Percentiles rank a stretch among this genome's conserved stretches.
Evolutionary conservation across 1,139 yeast genomes (phyloP).

Genomic region (Hyphopichia pseudoburtonii): DNA sequence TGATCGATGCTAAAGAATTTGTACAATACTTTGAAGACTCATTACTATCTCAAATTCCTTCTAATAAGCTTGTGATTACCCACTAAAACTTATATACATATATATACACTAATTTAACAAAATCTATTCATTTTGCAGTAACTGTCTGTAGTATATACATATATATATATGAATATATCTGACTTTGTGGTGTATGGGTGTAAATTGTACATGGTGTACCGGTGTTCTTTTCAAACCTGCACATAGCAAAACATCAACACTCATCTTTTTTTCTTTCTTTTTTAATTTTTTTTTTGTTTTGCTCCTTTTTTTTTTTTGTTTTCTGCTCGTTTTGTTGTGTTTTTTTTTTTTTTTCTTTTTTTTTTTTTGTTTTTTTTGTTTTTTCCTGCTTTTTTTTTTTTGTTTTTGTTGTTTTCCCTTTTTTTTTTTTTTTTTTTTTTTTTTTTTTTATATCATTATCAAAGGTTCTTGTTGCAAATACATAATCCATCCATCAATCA

Average conservation of each 20-base stretch:
- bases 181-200: too few species aligned
- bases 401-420: neutral
- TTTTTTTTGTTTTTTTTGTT: slow-evolving; percentile 1
- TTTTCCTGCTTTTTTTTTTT: neutral
- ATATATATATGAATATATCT: too few species aligned
- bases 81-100: slow-evolving; percentile 1
- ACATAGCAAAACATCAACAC: neutral
- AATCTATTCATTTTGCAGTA: too few species aligned
- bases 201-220: too few species aligned
- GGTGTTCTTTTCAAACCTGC: too few species aligned
- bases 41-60: slow-evolving; percentile 32
- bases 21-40: slow-evolving; percentile 34
- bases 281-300: slow-evolving; percentile 4
- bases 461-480: slow-evolving; percentile 13
- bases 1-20: slow-evolving; percentile 37
- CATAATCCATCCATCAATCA: slow-evolving; percentile 1
- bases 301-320: slow-evolving; percentile 6
- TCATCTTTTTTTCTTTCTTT: slow-evolving; percentile 4
- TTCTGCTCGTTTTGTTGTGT: slow-evolving; percentile 6
- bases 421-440: slow-evolving; percentile 3
- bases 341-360: slow-evolving; percentile 7
- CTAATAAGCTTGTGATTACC: slow-evolving; percentile 17
- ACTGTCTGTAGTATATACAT: too few species aligned
- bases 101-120: too few species aligned
- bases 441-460: slow-evolving; percentile 4